These are phyloP conservation scores for Isatis tinctoria DNA, from an alignment of 345 rosid genomes.

Conservation along the genomic window DNA sequence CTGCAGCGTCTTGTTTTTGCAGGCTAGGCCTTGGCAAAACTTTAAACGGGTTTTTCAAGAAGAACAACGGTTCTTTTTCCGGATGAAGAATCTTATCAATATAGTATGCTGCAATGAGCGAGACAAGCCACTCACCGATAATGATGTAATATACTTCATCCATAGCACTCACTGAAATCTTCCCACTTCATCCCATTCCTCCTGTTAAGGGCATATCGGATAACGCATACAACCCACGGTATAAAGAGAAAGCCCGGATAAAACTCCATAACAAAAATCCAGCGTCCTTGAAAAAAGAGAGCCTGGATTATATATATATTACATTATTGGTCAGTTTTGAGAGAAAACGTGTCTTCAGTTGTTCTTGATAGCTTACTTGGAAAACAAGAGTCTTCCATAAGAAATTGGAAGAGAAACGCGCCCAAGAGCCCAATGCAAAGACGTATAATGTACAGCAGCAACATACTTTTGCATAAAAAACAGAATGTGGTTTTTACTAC, in stretches of 20 bases:
- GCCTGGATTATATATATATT: not conserved
- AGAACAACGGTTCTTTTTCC: slow-evolving; percentile 52
- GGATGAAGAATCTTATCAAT: slow-evolving; percentile 54
- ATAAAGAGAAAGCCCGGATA: slow-evolving; percentile 88
- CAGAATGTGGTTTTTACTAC: not conserved
- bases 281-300: slow-evolving; percentile 44
- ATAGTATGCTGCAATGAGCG: slow-evolving; percentile 64
- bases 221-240: slow-evolving; percentile 86
- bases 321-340: not conserved
- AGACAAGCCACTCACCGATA: slow-evolving; percentile 61
- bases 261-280: slow-evolving; percentile 71
- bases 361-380: slow-evolving; percentile 51
- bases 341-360: not conserved
- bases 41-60: slow-evolving; percentile 48
- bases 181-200: slow-evolving; percentile 82
- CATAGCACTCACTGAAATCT: slow-evolving; percentile 73
- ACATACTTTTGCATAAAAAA: slow-evolving; percentile 42
- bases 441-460: slow-evolving; percentile 57
- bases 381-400: slow-evolving; percentile 61
- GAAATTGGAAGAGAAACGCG: slow-evolving; percentile 59
- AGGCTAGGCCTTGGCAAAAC: slow-evolving; percentile 50
- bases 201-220: slow-evolving; percentile 46
- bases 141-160: slow-evolving; percentile 62
- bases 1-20: slow-evolving; percentile 60
- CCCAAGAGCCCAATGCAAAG: slow-evolving; percentile 86